These are phyloP conservation scores for Metschnikowia peoriensis DNA, from an alignment of 805 yeast species.

Conservation along the genomic window DNA sequence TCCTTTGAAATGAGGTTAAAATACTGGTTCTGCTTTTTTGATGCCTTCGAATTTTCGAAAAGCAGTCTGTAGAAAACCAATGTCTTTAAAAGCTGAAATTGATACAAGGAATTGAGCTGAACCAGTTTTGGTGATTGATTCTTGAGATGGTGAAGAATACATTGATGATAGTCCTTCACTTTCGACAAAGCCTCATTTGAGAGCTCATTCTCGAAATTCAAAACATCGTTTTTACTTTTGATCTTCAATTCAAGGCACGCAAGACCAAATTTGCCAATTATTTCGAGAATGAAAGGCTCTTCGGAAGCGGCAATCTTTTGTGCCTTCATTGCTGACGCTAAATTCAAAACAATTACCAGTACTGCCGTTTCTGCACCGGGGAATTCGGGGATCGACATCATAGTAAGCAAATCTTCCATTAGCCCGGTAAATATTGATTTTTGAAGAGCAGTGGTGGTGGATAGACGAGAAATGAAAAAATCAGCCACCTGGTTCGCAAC, in stretches of 20 bases:
- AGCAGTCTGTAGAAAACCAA: background rate
- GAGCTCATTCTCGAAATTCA: background rate
- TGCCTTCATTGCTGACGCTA: background rate
- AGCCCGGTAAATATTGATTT: conserved; percentile 23
- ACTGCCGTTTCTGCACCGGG: conserved; percentile 47
- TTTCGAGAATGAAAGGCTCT: conserved; percentile 13
- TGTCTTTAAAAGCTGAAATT: conserved; percentile 11
- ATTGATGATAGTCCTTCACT: background rate
- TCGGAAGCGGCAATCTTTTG: conserved; percentile 1
- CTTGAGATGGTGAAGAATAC: conserved; percentile 4
- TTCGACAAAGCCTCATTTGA: background rate
- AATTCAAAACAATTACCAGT: background rate
- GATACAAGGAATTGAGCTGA: background rate
- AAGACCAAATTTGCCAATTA: conserved; percentile 8
- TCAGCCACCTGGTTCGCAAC: conserved; percentile 6
- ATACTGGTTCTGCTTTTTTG: background rate
- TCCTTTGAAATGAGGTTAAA: conserved; percentile 1
- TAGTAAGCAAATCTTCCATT: conserved; percentile 52
- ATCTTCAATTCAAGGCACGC: conserved; percentile 3
- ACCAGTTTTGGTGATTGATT: background rate
- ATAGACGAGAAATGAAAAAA: conserved; percentile 9
- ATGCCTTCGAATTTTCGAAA: background rate
- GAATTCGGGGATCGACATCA: conserved; percentile 60
- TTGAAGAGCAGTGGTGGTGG: conserved; percentile 5
- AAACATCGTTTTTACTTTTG: background rate